Evolutionary conservation across 2,329 filamentous ascomycete species (phyloP).

Genomic region (Pseudocercospora crystallina): DNA sequence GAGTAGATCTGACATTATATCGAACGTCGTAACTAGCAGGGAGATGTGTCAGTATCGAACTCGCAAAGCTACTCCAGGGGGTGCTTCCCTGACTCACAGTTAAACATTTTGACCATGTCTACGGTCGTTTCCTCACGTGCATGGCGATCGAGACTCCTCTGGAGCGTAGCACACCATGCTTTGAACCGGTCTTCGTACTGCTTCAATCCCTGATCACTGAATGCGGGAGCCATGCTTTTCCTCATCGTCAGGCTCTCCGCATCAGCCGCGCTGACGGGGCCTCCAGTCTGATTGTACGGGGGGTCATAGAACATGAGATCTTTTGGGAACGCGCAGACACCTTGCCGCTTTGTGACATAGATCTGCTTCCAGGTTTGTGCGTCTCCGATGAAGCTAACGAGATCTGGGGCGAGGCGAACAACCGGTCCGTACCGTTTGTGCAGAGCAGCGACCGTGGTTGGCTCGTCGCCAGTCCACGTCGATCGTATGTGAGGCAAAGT

Average conservation of each 20-base stretch:
- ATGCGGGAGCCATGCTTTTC: conserved; percentile 26
- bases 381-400: conserved; percentile 36
- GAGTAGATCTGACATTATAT: conserved; percentile 31
- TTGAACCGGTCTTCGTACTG: conserved; percentile 29
- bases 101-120: conserved; percentile 31
- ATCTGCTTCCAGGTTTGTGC: conserved; percentile 24
- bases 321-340: conserved; percentile 15
- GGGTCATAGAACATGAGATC: conserved; percentile 15
- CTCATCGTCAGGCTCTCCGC: conserved; percentile 44
- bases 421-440: conserved; percentile 39
- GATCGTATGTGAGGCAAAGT: conserved; percentile 17
- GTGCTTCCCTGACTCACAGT: conserved; percentile 21
- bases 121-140: conserved; percentile 12
- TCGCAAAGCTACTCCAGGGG: no score
- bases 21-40: conserved; percentile 22
- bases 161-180: conserved; percentile 23
- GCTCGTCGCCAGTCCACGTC: conserved; percentile 19
- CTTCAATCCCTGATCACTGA: conserved; percentile 29
- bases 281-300: conserved; percentile 16
- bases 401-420: conserved; percentile 41
- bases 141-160: conserved; percentile 17
- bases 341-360: conserved; percentile 23
- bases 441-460: conserved; percentile 17
- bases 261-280: conserved; percentile 21
- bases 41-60: conserved; percentile 10